Conservation (phyloP, 2,329 filamentous ascomycete species). For the Chaetomiaceae sp. region DNA sequence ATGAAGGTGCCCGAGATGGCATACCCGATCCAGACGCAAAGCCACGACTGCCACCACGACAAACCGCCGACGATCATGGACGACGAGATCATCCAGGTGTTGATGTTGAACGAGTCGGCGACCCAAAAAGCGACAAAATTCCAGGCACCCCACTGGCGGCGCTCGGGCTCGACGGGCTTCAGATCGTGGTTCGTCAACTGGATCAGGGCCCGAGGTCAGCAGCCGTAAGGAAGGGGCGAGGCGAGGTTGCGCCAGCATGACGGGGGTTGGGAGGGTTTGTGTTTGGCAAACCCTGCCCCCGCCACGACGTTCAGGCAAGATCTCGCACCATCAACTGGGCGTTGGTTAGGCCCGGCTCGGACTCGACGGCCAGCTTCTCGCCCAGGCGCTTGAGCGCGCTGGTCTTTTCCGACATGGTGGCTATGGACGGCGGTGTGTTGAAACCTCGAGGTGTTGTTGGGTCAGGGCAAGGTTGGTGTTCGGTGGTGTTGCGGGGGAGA, state of each 20-base stretch:
- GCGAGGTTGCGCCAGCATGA: background rate
- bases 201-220: slow-evolving; percentile 13
- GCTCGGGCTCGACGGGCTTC: slow-evolving; percentile 71
- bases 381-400: slow-evolving; percentile 38
- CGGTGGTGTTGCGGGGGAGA: background rate
- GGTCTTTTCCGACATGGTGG: slow-evolving; percentile 31
- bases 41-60: slow-evolving; percentile 88
- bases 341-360: slow-evolving; percentile 70
- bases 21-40: slow-evolving; percentile 87
- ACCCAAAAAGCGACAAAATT: slow-evolving; percentile 90
- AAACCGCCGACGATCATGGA: slow-evolving; percentile 73
- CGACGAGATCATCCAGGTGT: slow-evolving; percentile 91
- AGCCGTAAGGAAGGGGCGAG: background rate
- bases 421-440: background rate
- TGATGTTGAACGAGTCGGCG: slow-evolving; percentile 81
- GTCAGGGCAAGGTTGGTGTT: too few species aligned
- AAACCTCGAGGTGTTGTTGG: too few species aligned
- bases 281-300: background rate
- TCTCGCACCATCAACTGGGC: slow-evolving; percentile 68
- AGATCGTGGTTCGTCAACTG: slow-evolving; percentile 78
- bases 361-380: slow-evolving; percentile 64
- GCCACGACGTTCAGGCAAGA: slow-evolving; percentile 2
- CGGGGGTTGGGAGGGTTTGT: too few species aligned
- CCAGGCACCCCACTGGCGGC: slow-evolving; percentile 78
- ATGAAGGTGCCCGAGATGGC: slow-evolving; percentile 71